Evolutionary conservation across 2,329 filamentous ascomycete species (phyloP), one percentile per base, ranked within the genome.

Genomic region (Penicillium sp.): DNA sequence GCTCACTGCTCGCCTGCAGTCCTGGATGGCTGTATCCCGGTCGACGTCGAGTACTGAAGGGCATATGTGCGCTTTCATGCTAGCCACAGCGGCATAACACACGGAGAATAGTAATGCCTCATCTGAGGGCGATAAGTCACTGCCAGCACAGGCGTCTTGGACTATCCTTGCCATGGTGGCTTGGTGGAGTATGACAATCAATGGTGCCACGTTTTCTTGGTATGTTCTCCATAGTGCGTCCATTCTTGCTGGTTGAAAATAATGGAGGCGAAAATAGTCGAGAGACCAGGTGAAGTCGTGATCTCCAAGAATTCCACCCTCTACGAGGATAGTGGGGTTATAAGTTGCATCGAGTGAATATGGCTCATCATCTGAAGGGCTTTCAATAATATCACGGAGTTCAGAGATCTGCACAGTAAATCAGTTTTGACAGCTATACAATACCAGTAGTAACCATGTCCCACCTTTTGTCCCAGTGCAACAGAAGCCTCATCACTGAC

Each of bases 111-210:
- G 33, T 3, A 60, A 37, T 13, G 47, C 45, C 32, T 56, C 48
- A 13, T 41, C 29, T 1, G 42, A 13, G 9, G 39, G 35, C 5
- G 38, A 40, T 8, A 52, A 42, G 1, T 39, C 37, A 7, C 41
- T 2, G 15, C 26, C 45, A 3, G 39, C 26, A 9, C 38, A 28
- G 24, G 35, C 44, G 4, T 53, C 21, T 7, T 17, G 45, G 3
- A 58, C 33, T 9, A 56, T 39, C 21, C 9, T 12, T 1, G 45
- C 45, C 8, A 56, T 33, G 0, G 57, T 44, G 1, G 47, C 49
- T 21, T 31, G 32, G 19, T 60, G 56, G 3, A 63, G 31, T 6
- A 62, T 44, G 10, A 49, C 40, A 10, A 62, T 55, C 29, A 63
- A 17, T 5, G 59, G 58, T 2, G 56, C 55, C 7, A 61, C 58